phyloP scores from a whole-genome alignment of 2,329 filamentous ascomycete species.

The Pyricularia grisea region DNA sequence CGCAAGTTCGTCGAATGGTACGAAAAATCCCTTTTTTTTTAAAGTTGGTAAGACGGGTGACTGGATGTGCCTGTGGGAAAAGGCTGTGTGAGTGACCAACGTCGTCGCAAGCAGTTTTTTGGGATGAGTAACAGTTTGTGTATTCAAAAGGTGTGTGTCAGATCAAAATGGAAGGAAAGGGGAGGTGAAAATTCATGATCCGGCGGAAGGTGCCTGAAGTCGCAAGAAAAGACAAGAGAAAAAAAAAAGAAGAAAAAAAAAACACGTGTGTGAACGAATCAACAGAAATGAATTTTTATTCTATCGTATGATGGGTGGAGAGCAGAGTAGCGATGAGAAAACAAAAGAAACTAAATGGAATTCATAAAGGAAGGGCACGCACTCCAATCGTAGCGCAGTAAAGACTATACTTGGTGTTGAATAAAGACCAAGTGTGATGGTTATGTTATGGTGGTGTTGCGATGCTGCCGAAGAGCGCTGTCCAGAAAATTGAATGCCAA shows the following conservation, averaged over 20 bases:
- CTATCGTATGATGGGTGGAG: neutral
- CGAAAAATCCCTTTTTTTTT: neutral
- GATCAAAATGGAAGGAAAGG: conserved; percentile 1
- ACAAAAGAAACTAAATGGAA: neutral
- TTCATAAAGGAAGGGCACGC: neutral
- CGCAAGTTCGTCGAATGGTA: conserved; percentile 8
- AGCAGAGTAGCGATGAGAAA: neutral
- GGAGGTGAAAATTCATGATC: neutral
- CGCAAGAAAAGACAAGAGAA: neutral
- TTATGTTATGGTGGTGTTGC: neutral
- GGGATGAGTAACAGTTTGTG: neutral
- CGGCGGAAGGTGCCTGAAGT: neutral
- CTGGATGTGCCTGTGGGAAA: neutral
- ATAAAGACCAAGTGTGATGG: neutral
- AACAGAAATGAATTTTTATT: neutral
- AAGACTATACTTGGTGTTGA: neutral
- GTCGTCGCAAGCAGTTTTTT: neutral
- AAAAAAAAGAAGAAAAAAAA: neutral
- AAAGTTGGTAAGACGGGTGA: neutral
- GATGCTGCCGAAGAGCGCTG: neutral
- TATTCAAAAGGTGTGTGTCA: neutral
- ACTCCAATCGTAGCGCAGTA: neutral
- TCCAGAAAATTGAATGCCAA: neutral
- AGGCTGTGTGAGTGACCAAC: neutral
- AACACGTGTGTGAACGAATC: neutral